These are phyloP conservation scores for Anthoceros angustus DNA, from an alignment of 225 moss, liverwort and hornwort species.

Conservation along the genomic window DNA sequence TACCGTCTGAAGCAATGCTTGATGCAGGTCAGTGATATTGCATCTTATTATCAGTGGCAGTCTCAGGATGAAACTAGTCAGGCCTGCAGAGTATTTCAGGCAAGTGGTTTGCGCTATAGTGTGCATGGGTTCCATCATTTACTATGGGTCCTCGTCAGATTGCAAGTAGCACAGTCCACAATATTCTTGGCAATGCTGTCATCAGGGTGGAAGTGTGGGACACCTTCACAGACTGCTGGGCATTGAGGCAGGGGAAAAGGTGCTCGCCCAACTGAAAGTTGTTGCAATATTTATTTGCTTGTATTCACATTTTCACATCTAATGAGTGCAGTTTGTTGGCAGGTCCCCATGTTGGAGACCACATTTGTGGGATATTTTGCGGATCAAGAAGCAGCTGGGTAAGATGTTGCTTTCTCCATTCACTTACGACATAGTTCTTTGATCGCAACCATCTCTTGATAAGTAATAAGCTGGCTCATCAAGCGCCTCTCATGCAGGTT, in stretches of 20 bases:
- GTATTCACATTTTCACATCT: background rate
- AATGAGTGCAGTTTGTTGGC: conserved; percentile 1
- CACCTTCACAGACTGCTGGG: background rate
- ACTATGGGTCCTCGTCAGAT: too few relatives aligned
- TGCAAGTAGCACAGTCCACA: background rate
- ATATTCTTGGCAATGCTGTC: background rate
- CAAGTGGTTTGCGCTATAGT: conserved; percentile 9
- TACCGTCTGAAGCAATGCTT: too few relatives aligned
- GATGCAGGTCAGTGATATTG: conserved; percentile 49
- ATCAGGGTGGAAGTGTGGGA: background rate
- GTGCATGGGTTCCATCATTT: too few relatives aligned
- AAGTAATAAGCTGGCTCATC: background rate
- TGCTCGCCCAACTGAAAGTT: background rate
- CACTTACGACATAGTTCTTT: conserved; percentile 5
- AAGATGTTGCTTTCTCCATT: background rate
- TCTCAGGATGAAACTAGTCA: conserved; percentile 23
- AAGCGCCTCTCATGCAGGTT: conserved; percentile 25
- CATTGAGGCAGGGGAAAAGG: background rate
- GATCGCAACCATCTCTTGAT: too few relatives aligned
- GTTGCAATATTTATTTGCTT: background rate
- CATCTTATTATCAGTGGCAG: conserved; percentile 12
- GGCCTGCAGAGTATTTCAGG: conserved; percentile 78
- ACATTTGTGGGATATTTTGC: conserved; percentile 73
- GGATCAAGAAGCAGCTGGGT: conserved; percentile 96
- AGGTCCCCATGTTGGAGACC: conserved; percentile 94